phyloP scores from a whole-genome alignment of 441 rosid species.

The Pelargonium cotyledonis region DNA sequence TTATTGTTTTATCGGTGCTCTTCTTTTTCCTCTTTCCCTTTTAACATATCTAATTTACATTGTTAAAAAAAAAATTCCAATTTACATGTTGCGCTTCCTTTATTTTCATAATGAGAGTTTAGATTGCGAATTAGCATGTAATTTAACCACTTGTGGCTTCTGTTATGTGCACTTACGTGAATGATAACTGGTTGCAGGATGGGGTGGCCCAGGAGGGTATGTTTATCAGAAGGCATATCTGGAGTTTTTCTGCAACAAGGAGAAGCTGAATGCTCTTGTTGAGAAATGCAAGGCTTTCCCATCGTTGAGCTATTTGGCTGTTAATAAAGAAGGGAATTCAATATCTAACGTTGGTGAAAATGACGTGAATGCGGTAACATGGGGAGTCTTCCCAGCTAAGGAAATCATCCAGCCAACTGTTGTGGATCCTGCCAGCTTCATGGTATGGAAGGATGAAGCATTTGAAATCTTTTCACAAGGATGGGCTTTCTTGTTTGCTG shows the following conservation, averaged over 20 bases:
- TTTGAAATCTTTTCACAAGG: constrained; percentile 82
- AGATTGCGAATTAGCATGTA: neutral
- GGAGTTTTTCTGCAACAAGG: constrained; percentile 86
- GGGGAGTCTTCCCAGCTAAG: constrained; percentile 94
- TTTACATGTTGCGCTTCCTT: neutral
- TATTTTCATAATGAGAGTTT: too few species aligned
- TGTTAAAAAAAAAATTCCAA: too few species aligned
- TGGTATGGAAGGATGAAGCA: constrained; percentile 95
- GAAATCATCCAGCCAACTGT: constrained; percentile 89
- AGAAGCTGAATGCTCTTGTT: constrained; percentile 52
- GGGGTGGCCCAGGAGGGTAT: constrained; percentile 95
- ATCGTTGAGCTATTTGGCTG: constrained; percentile 55
- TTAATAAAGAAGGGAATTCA: constrained; percentile 53
- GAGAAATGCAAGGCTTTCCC: constrained; percentile 61
- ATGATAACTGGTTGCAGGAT: constrained; percentile 44
- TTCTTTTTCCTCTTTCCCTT: too few species aligned
- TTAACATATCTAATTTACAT: too few species aligned
- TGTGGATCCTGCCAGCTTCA: constrained; percentile 85
- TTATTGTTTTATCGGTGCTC: too few species aligned
- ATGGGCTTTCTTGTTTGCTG: constrained; percentile 78
- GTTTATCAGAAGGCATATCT: constrained; percentile 92
- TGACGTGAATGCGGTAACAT: constrained; percentile 84
- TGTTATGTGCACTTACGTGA: neutral
- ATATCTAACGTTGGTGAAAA: constrained; percentile 41
- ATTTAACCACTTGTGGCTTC: neutral